Evolutionary conservation across 371 early-diverging fungal genomes (phyloP), one percentile per base, ranked within the genome.

Genomic region (Circinella umbellata): DNA sequence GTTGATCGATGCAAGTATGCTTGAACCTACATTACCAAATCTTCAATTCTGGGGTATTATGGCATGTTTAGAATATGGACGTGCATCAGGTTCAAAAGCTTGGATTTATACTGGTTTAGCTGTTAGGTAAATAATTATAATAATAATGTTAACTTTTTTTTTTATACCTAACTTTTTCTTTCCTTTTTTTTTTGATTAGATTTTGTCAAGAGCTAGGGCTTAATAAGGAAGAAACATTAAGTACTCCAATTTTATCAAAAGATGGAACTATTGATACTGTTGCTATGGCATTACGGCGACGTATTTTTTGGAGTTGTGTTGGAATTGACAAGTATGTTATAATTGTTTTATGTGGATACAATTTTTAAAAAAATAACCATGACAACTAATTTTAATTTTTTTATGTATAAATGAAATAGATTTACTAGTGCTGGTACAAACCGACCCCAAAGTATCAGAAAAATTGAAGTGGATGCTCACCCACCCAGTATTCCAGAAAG

Each of bases 71-170:
- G 88, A 87, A 61, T 88, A 87, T 63, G 91, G 91, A 18, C 81
- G 88, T 46, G 87, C 86, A 3, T 73, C 86, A 18, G 89, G 89
- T 42, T 80, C 90, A 54, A 82, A 76, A 46, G 82, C 90, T 4
- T 91, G 89, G 89, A 85, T 87, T 71, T 91, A 87, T 74, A 85
- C 82, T 8, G 88, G 89, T 34, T 81, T 90, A 72, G 89, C 91
- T 10, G 81, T 89, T 8, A 64, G 78, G 78, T 72, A 73, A 69
- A 46, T 9, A 11, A 47, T 59, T 35, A 17, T 47, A 35, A 42
- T 9, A 42, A 42, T 11, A 42, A 9, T 42, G 42, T 1, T 27
- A 1, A 27, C 27, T 27, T 27, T 27, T 27, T 27, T 27, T 27
- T 27, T 27, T 27, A 27, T 27, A 27, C 2, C 27, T 27, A 27